Percentiles rank a stretch among this genome's conserved stretches.
Evolutionary conservation across 331 rosid species (phyloP).

Genomic region (Quercus tomentella): DNA sequence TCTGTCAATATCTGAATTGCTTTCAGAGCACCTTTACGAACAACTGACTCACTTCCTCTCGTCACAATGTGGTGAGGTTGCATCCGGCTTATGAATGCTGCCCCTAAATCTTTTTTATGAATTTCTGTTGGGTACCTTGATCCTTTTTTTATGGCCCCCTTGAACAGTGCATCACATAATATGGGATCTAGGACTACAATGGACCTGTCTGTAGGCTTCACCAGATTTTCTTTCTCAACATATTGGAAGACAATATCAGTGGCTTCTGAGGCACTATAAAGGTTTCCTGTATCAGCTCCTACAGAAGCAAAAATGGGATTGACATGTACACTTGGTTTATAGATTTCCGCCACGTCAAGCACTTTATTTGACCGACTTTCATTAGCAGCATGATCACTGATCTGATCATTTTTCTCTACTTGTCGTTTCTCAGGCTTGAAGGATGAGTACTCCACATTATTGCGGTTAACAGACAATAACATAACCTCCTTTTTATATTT

Average conservation of each 20-base stretch:
- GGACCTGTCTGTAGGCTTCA: slow-evolving; percentile 64
- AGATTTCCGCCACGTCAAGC: slow-evolving; percentile 83
- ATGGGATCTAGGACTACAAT: slow-evolving; percentile 59
- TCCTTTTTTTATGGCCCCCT: slow-evolving; percentile 89
- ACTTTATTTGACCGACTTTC: slow-evolving; percentile 48
- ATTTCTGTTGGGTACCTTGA: slow-evolving; percentile 79
- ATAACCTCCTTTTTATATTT: slow-evolving; percentile 77
- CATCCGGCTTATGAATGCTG: slow-evolving; percentile 76
- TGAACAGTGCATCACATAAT: slow-evolving; percentile 80
- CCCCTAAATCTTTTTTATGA: slow-evolving; percentile 80
- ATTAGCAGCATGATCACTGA: slow-evolving; percentile 33
- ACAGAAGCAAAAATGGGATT: slow-evolving; percentile 72
- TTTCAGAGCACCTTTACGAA: slow-evolving; percentile 84
- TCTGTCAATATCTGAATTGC: slow-evolving; percentile 86
- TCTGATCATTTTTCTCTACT: slow-evolving; percentile 59
- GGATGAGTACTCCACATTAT: slow-evolving; percentile 68
- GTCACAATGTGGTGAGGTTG: slow-evolving; percentile 86
- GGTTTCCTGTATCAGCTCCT: slow-evolving; percentile 62
- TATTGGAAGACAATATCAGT: slow-evolving; percentile 67
- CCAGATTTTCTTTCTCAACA: slow-evolving; percentile 68
- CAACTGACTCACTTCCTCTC: slow-evolving; percentile 77
- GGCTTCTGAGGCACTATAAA: slow-evolving; percentile 76
- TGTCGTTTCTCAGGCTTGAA: slow-evolving; percentile 83
- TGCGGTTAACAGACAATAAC: slow-evolving; percentile 49
- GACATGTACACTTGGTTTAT: slow-evolving; percentile 82